Conservation (phyloP, 805 yeast species). For the Candida maris region DNA sequence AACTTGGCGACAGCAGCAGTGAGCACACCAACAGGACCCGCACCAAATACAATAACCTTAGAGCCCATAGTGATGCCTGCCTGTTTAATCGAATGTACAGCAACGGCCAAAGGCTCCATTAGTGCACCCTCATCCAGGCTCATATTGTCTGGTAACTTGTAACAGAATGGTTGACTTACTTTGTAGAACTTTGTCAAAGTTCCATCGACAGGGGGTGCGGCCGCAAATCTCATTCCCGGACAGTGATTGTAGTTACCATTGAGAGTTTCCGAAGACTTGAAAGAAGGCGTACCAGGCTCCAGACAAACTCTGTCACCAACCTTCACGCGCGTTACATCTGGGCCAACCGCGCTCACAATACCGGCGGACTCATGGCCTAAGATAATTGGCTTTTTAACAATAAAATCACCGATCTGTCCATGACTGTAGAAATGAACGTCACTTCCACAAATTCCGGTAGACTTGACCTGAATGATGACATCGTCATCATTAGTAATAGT, state of each 20-base stretch:
- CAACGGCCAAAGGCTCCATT: slow-evolving; percentile 55
- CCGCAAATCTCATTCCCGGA: slow-evolving; percentile 36
- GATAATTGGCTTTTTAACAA: slow-evolving; percentile 8
- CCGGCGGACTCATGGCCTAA: slow-evolving; percentile 36
- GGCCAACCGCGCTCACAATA: slow-evolving; percentile 38
- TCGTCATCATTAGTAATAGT: slow-evolving; percentile 25
- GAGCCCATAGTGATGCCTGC: slow-evolving; percentile 33
- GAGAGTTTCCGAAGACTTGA: slow-evolving; percentile 38
- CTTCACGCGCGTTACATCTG: slow-evolving; percentile 39
- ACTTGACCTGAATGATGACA: slow-evolving; percentile 33
- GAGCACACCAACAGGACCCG: slow-evolving; percentile 54
- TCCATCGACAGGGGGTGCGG: slow-evolving; percentile 33
- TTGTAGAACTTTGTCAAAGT: slow-evolving; percentile 39
- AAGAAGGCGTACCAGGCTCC: slow-evolving; percentile 57
- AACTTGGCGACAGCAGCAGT: slow-evolving; percentile 25
- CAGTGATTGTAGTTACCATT: slow-evolving; percentile 41
- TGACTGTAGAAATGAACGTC: slow-evolving; percentile 49
- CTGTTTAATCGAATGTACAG: slow-evolving; percentile 56
- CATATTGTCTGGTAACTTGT: slow-evolving; percentile 26
- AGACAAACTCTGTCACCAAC: slow-evolving; percentile 59
- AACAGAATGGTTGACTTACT: slow-evolving; percentile 28
- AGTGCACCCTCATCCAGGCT: slow-evolving; percentile 43
- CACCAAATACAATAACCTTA: slow-evolving; percentile 50
- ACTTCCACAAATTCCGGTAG: slow-evolving; percentile 64
- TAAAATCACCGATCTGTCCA: slow-evolving; percentile 9